Base-by-base conservation (phyloP, 164 flowering plant species). In the Euptelea pleiosperma region DNA sequence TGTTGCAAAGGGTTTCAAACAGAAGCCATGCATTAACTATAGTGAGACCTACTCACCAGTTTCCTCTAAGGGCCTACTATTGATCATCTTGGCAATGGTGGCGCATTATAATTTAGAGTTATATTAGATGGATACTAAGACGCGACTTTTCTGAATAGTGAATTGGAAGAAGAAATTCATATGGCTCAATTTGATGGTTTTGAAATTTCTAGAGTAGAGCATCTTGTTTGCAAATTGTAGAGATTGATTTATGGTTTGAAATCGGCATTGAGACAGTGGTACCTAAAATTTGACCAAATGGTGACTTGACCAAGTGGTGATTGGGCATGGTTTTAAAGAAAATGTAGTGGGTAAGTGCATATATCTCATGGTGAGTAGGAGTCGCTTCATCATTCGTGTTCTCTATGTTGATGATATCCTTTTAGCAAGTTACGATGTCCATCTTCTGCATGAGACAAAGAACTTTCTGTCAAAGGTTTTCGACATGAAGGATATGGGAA, bases 11-110 rank as follows among this genome's bases (percentile, higher is more conserved):
- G n/a, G n/a, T 44, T 15, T 44, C 22, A 44, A 2, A 15, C 29
- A 39, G 28, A 52, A 15, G 29, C 16, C 26, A 24, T 25, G 54
- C 0, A 54, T 62, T 19, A 40, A 62, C 24, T 62, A 6, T 25
- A 29, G 39, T 30, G 51, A 53, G 18, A 54, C 43, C 4, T 62
- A 52, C 44, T 57, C 63, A 16, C 63, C 56, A 1, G 42, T 49
- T n/a, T 43, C 47, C 21, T 43, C 8, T 1, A 44, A 44, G 4
- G 4, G 15, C 22, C 21, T 19, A 19, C 22, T 44, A 8, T 9
- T 1, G n/a, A 8, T 44, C 21, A 2, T 43, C 21, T 8, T 44
- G 5, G 15, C 48, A 15, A 44, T 19, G 8, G 11, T 44, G 15
- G 0, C 48, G 8, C 21, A 44, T 44, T 44, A 44, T 44, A 19